phyloP scores from a whole-genome alignment of 257 asterid species.

The Nicotiana tabacum region DNA sequence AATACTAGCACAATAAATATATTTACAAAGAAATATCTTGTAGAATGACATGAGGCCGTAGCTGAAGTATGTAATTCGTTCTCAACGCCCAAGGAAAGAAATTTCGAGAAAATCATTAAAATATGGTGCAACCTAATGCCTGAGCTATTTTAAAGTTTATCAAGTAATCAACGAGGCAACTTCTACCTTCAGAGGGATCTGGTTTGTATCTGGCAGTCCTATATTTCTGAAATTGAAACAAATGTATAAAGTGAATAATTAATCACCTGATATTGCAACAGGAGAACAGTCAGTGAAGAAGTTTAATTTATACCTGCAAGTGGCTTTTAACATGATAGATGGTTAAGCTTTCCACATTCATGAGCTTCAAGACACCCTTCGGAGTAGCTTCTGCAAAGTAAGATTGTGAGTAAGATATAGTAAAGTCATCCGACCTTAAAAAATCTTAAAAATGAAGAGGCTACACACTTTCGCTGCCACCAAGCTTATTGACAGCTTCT shows the following conservation, averaged over 20 bases:
- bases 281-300: not conserved
- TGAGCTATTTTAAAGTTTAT: not conserved
- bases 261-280: not conserved
- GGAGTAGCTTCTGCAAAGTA: conserved; percentile 51
- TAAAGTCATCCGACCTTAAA: not conserved
- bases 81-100: not conserved
- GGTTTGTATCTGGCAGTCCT: conserved; percentile 79
- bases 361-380: conserved; percentile 74
- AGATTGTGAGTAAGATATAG: not conserved
- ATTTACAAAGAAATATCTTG: not conserved
- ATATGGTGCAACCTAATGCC: not conserved
- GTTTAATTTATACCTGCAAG: conserved; percentile 47
- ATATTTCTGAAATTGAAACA: conserved; percentile 53
- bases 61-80: not conserved
- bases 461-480: conserved; percentile 74
- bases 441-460: conserved; percentile 7
- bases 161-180: not conserved
- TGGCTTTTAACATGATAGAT: conserved; percentile 90
- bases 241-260: not conserved
- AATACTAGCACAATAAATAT: not conserved
- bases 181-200: conserved; percentile 63
- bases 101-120: not conserved
- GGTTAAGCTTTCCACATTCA: conserved; percentile 68
- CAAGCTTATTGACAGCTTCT: conserved; percentile 77
- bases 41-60: not conserved